These are phyloP conservation scores for Eurotiales sp. DNA, from an alignment of 2,329 filamentous ascomycete genomes.

Conservation along the genomic window DNA sequence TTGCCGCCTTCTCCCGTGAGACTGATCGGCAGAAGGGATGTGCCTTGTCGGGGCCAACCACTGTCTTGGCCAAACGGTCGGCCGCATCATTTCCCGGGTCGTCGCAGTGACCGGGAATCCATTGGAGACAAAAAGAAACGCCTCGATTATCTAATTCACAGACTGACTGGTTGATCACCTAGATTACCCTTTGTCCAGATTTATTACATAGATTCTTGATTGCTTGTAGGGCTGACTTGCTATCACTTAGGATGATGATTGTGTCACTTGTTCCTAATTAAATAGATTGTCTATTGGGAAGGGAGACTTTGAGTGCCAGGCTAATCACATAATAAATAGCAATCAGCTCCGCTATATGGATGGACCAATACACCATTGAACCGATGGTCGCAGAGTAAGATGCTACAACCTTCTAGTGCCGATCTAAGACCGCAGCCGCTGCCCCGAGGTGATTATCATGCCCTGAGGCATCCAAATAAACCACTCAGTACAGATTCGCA, in stretches of 20 bases:
- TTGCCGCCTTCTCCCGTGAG: constrained; percentile 12
- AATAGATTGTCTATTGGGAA: no score
- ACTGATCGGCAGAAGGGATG: constrained; percentile 16
- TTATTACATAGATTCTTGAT: constrained; percentile 24
- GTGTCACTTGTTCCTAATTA: constrained; percentile 14
- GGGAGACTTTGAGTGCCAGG: no score
- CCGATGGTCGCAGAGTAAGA: no score
- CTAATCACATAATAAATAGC: constrained; percentile 15
- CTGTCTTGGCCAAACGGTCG: constrained; percentile 10
- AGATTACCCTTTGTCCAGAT: constrained; percentile 26
- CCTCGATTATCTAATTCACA: no score
- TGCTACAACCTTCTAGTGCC: no score
- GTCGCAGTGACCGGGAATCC: constrained; percentile 15
- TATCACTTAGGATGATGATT: constrained; percentile 25
- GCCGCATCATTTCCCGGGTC: constrained; percentile 14
- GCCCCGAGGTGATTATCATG: no score
- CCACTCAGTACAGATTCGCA: constrained; percentile 1
- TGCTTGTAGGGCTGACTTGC: constrained; percentile 29
- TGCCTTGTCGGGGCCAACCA: not conserved
- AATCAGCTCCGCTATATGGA: no score
- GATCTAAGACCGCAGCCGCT: no score
- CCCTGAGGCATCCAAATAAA: no score
- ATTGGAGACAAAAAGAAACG: constrained; percentile 9
- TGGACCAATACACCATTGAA: no score
- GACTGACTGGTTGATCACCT: no score